phyloP scores from a whole-genome alignment of 257 asterid species.

The Nicotiana tabacum region DNA sequence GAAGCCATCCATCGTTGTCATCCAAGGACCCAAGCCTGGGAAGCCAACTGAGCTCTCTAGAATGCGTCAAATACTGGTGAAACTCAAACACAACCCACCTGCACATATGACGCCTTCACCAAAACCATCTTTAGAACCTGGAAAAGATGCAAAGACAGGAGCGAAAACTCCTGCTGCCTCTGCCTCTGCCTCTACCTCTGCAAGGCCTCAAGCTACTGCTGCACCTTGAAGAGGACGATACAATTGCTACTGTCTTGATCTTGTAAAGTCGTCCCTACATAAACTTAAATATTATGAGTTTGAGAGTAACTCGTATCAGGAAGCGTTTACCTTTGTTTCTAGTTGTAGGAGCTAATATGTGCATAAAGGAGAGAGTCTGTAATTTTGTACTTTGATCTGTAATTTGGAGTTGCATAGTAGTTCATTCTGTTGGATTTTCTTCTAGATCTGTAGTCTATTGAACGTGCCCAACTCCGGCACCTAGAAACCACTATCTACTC shows the following conservation, averaged over 20 bases:
- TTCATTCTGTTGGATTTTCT: neutral
- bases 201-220: neutral
- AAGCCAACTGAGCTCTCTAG: slow-evolving; percentile 58
- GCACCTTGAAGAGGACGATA: neutral
- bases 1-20: slow-evolving; percentile 35
- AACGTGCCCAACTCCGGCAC: neutral
- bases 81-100: slow-evolving; percentile 50
- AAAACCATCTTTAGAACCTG: slow-evolving; percentile 12
- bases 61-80: slow-evolving; percentile 48
- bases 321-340: neutral
- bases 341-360: slow-evolving; percentile 5
- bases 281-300: neutral
- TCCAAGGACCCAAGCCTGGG: slow-evolving; percentile 66
- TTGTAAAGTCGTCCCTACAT: neutral
- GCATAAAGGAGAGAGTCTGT: neutral
- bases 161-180: neutral
- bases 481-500: neutral
- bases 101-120: slow-evolving; percentile 21
- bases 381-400: neutral
- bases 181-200: neutral
- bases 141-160: slow-evolving; percentile 21
- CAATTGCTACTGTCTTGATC: neutral
- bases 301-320: neutral
- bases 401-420: neutral
- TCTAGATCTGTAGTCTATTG: neutral